Evolutionary conservation across 164 flowering plant species (phyloP), one percentile per base, ranked within the genome.

Genomic region (Cinnamomum micranthum): DNA sequence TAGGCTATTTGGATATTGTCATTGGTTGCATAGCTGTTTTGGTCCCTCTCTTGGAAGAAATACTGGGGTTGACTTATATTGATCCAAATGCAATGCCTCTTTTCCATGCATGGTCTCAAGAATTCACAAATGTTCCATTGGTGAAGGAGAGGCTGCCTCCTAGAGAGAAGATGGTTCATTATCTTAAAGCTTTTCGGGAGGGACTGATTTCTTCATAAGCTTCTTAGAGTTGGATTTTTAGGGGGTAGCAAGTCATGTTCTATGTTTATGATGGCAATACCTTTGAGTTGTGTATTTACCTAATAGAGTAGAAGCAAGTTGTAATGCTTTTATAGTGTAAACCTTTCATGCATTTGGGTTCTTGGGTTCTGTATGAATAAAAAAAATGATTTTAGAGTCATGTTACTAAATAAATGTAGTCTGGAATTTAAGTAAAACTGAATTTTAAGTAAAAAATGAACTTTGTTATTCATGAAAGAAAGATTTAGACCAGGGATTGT

Each of bases 131-230:
- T 35, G 24, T 31, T n/a, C 75, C 75, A 62, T 7, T 31, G 25
- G 50, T 73, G 6, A 73, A 63, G 7, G 74, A 73, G 75, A 63
- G 47, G 58, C 67, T 72, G 7, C 75, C 75, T 35, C 75, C 75
- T 27, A 23, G 19, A 23, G 68, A 73, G 2, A 73, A 51, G 17
- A 6, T 71, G 7, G n/a, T 28, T 66, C 9, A 22, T 19, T 31
- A 10, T 31, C 41, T 17, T 12, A 31, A 66, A 66, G 10, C 11
- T 19, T 19, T 31, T 4, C 69, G 47, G 15, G 69, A 66, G 69
- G 3, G 6, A 0, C 6, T 28, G 69, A 31, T 67, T 15, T 28
- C 69, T 27, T 67, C 69, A 3, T 33, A 6, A 35, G 47, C 47
- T 0, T 35, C 19, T 28, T 4, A n/a, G 63, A 58, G 63, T 58